Base-by-base conservation (phyloP, 1,284 basidiomycete genomes). In the Austropuccinia psidii region DNA sequence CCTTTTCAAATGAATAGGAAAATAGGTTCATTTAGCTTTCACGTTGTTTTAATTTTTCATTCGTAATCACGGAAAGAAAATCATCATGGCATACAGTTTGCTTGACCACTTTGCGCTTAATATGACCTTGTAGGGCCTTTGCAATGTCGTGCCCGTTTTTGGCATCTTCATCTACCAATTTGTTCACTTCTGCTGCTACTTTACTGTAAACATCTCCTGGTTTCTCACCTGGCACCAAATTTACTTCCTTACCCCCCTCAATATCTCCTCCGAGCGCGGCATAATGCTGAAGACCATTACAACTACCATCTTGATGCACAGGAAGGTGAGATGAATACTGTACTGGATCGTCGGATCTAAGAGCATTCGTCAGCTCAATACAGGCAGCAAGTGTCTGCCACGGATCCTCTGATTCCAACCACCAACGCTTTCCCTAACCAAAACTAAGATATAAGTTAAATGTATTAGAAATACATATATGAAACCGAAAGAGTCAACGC, bases 241-340 rank as follows among this genome's bases (percentile, higher is more conserved):
- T 99, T 78, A 99, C 95, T 79, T 98, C 94, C 77, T 85, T 85
- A 3, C 95, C 95, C 75, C 95, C 96, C 37, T 86, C 85, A 33
- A 86, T 84, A 79, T 99, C 96, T 31, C 95, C 96, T 70, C 96
- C 95, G 2, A 99, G 86, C 0, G 95, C 95, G 13, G 96, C 96
- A 78, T 99, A 99, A 81, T 99, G 95, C 83, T 99, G 95, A 77
- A 99, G 84, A 57, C 96, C 95, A 80, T 99, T 99, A 79, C 96
- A 99, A 0, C 96, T 98, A 0, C 95, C 96, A 79, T 98, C 96
- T 82, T 98, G 96, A 80, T 99, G 96, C 7, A 98, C 87, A 0
- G 96, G 96, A 19, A 97, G 84, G n/a, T 83, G 82, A 2, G 88
- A 92, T 77, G 85, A 83, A 82, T 86, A 97, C 29, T 83, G 81